Percentiles rank a stretch among this genome's conserved stretches.
phyloP scores from a whole-genome alignment of 352 stramenopile genomes.

The Pythium oligandrum region DNA sequence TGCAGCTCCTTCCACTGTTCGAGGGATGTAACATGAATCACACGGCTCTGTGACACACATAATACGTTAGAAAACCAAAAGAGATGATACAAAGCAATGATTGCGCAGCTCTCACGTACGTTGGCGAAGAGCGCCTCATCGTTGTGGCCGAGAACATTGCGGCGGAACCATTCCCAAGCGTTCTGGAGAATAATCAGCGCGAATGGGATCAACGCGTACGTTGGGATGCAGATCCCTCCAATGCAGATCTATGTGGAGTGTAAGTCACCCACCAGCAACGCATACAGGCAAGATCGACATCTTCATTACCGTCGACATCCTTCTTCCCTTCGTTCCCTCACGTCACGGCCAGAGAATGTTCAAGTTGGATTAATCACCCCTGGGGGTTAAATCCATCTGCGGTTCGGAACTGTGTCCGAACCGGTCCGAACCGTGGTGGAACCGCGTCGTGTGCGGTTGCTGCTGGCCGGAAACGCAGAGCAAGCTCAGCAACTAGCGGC shows the following conservation, averaged over 20 bases:
- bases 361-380: no score
- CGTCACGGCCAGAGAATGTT: no score
- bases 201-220: conserved; percentile 72
- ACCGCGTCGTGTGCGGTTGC: no score
- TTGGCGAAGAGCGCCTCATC: conserved; percentile 35
- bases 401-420: no score
- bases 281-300: no score
- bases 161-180: conserved; percentile 67
- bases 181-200: conserved; percentile 64
- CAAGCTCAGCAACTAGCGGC: background rate
- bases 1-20: conserved; percentile 74
- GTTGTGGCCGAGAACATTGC: conserved; percentile 50
- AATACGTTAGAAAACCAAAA: background rate
- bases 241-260: conserved; percentile 65
- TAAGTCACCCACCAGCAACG: no score
- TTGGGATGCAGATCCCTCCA: conserved; percentile 67
- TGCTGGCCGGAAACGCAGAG: no score
- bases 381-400: no score
- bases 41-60: conserved; percentile 33
- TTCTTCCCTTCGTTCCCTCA: background rate
- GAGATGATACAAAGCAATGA: background rate
- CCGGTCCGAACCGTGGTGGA: no score
- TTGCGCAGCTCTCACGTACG: conserved; percentile 3
- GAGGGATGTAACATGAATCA: conserved; percentile 63
- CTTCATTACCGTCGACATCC: conserved; percentile 29